Conservation (phyloP, 176 grass and related monocot genomes). For the Oryza meridionalis region DNA sequence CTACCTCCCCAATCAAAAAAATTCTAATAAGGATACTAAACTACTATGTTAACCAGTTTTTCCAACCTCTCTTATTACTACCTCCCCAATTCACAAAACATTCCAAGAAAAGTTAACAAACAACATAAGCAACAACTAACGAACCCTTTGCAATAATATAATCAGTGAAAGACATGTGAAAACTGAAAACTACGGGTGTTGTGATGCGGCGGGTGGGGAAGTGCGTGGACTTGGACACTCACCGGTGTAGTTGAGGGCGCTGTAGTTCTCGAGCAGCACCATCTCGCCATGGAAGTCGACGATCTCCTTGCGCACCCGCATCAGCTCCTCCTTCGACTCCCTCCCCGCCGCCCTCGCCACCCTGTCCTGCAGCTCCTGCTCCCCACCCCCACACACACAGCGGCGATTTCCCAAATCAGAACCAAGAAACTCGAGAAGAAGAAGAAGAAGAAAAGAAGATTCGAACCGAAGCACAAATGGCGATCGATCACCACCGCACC, state of each 20-base stretch:
- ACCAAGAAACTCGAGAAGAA: constrained; percentile 1
- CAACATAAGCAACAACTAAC: constrained; percentile 22
- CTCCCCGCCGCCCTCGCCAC: constrained; percentile 55
- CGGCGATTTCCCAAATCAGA: constrained; percentile 17
- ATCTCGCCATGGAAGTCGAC: constrained; percentile 98
- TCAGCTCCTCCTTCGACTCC: constrained; percentile 74
- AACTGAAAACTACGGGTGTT: constrained; percentile 14
- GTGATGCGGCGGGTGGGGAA: neutral
- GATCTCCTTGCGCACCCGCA: constrained; percentile 93
- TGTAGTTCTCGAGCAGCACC: constrained; percentile 99
- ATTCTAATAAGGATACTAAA: constrained; percentile 17
- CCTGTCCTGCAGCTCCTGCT: constrained; percentile 86
- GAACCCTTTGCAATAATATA: neutral
- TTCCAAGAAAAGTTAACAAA: constrained; percentile 27
- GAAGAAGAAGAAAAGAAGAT: too few relatives aligned
- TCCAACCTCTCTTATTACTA: neutral
- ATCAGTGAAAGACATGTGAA: constrained; percentile 4
- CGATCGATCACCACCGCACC: constrained; percentile 9
- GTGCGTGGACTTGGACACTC: constrained; percentile 1
- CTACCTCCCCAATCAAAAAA: neutral
- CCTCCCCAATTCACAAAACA: neutral
- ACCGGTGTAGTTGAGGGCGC: constrained; percentile 97
- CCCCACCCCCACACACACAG: neutral
- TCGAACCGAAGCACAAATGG: neutral
- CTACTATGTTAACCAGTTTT: neutral